phyloP scores from a whole-genome alignment of 1,284 basidiomycete genomes.

The Cutaneotrichosporon dermatis region DNA sequence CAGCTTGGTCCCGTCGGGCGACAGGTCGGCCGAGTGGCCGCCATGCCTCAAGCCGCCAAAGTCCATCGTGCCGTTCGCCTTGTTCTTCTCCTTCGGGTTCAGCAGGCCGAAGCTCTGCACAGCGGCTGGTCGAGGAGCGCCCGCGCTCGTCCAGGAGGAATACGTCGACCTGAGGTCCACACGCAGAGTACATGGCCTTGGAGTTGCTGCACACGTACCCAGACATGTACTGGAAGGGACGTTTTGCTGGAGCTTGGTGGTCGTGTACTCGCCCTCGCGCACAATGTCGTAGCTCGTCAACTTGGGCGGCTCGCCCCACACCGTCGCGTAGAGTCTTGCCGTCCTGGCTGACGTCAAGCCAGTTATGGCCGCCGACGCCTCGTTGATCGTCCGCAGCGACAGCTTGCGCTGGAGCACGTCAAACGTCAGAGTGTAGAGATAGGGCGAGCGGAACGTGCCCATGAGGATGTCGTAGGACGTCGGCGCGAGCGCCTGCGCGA shows the following conservation, averaged over 20 bases:
- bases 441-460: constrained; percentile 38
- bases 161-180: constrained; percentile 48
- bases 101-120: constrained; percentile 22
- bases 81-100: constrained; percentile 9
- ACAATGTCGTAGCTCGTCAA: constrained; percentile 31
- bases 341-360: constrained; percentile 30
- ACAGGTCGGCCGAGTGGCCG: constrained; percentile 37
- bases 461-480: constrained; percentile 27
- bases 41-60: constrained; percentile 44
- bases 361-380: constrained; percentile 34
- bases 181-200: constrained; percentile 46
- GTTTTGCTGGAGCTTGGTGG: constrained; percentile 20
- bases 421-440: constrained; percentile 35
- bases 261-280: constrained; percentile 1
- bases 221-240: constrained; percentile 31
- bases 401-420: constrained; percentile 21
- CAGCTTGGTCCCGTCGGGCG: constrained; percentile 38
- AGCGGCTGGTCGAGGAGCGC: constrained; percentile 26
- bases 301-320: constrained; percentile 33
- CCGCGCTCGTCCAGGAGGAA: constrained; percentile 39
- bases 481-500: constrained; percentile 12
- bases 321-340: constrained; percentile 33
- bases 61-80: constrained; percentile 27
- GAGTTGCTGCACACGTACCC: constrained; percentile 37
- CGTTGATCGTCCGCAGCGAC: constrained; percentile 15